A percentile compares a stretch with the other conserved stretches of the same genome.
Conservation (phyloP, 768 basidiomycete genomes). For the Ephemerocybe angulata region DNA sequence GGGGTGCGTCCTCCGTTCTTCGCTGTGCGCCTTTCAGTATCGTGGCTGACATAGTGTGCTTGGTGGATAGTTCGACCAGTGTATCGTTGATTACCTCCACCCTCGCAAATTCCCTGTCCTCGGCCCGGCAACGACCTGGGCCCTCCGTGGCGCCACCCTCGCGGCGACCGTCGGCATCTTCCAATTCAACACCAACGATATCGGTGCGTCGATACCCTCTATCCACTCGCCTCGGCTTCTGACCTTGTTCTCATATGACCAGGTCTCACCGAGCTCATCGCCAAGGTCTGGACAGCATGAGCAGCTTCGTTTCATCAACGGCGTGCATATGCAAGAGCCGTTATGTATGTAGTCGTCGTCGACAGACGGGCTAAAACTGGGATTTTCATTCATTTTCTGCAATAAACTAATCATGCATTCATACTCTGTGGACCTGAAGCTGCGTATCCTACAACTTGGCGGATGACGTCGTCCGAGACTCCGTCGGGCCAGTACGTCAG, state of each 20-base stretch:
- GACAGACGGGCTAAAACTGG: too few species aligned
- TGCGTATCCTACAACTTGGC: too few species aligned
- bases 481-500: too few species aligned
- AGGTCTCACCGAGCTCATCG: conserved; percentile 86
- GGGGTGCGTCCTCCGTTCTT: conserved; percentile 54
- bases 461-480: too few species aligned
- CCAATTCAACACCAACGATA: conserved; percentile 98
- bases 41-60: not conserved
- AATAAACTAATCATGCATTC: too few species aligned
- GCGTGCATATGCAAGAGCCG: too few species aligned
- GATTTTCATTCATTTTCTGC: too few species aligned
- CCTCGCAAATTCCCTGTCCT: conserved; percentile 87
- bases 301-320: too few species aligned
- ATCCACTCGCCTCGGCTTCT: not conserved
- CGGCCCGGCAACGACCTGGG: conserved; percentile 71
- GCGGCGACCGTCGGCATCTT: conserved; percentile 88
- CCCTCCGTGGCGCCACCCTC: conserved; percentile 69
- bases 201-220: conserved; percentile 61
- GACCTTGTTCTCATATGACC: not conserved
- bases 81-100: conserved; percentile 88
- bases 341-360: too few species aligned
- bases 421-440: too few species aligned
- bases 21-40: not conserved
- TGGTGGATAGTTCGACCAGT: conserved; percentile 71
- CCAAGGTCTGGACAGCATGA: conserved; percentile 83